Evolutionary conservation across 306 rosid genomes (phyloP).

Genomic region (Cucumis cinereus): DNA sequence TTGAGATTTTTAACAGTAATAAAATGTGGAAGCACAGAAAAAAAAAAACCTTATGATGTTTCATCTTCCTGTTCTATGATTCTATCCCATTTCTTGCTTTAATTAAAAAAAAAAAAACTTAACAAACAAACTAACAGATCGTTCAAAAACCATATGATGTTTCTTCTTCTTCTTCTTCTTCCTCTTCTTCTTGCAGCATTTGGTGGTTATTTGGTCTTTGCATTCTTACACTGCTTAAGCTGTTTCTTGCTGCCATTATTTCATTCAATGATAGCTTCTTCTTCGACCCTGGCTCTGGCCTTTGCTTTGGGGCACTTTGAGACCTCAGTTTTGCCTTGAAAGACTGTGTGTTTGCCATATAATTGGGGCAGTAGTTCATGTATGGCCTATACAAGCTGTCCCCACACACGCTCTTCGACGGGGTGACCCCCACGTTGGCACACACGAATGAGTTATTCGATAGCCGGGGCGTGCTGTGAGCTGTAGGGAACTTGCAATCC

Average conservation of each 20-base stretch:
- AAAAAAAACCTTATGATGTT: neutral
- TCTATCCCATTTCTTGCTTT: slow-evolving; percentile 1
- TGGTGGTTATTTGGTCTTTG: slow-evolving; percentile 40
- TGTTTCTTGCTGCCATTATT: slow-evolving; percentile 74
- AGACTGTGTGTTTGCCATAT: slow-evolving; percentile 78
- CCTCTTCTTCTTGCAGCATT: slow-evolving; percentile 31
- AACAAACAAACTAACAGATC: neutral
- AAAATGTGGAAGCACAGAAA: neutral
- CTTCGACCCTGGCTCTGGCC: slow-evolving; percentile 62
- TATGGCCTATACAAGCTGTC: slow-evolving; percentile 38
- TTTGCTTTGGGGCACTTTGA: slow-evolving; percentile 87
- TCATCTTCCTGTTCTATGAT: neutral
- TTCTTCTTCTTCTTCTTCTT: slow-evolving; percentile 21
- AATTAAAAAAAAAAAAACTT: neutral
- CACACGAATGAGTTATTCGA: slow-evolving; percentile 15
- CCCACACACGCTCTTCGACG: slow-evolving; percentile 71
- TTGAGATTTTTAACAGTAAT: neutral
- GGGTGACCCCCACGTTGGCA: slow-evolving; percentile 44
- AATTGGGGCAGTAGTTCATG: slow-evolving; percentile 57
- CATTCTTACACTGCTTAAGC: slow-evolving; percentile 77
- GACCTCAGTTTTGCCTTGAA: slow-evolving; percentile 79
- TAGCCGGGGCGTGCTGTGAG: slow-evolving; percentile 82
- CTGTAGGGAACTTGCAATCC: slow-evolving; percentile 56
- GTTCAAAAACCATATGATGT: neutral
- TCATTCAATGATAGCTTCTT: slow-evolving; percentile 71